Evolutionary conservation across 768 basidiomycete species (phyloP).

Genomic region (Cytidiella melzeri): DNA sequence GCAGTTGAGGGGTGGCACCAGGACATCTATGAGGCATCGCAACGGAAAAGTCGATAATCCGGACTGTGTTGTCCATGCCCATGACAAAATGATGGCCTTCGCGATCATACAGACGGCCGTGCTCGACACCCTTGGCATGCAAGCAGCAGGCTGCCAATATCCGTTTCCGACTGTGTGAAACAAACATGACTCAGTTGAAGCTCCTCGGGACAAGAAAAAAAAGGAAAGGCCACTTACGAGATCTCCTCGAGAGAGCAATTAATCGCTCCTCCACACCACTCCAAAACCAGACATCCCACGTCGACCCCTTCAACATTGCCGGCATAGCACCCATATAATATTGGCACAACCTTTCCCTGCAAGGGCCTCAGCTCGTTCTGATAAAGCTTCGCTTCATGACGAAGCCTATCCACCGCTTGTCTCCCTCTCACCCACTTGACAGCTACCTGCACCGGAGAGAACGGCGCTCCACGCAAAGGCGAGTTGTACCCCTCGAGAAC

Average conservation of each 20-base stretch:
- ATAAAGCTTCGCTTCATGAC: constrained; percentile 32
- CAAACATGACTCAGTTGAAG: not conserved
- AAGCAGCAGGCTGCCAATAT: constrained; percentile 30
- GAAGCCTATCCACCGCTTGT: constrained; percentile 22
- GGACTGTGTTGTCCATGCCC: constrained; percentile 22
- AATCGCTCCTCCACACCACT: constrained; percentile 27
- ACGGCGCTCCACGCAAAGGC: not conserved
- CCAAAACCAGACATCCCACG: constrained; percentile 31
- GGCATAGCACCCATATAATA: constrained; percentile 32
- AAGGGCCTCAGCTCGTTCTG: constrained; percentile 25
- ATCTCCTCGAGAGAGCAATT: constrained; percentile 10
- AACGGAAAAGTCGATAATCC: constrained; percentile 32
- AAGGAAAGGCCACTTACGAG: not conserved
- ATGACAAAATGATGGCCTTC: constrained; percentile 28
- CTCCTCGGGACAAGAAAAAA: not conserved
- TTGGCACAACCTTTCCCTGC: constrained; percentile 35
- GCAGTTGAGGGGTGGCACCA: constrained; percentile 14
- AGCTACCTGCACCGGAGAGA: constrained; percentile 15
- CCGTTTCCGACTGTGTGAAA: constrained; percentile 23
- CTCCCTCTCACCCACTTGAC: constrained; percentile 29
- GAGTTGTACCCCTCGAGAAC: constrained; percentile 4
- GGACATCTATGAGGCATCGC: constrained; percentile 28
- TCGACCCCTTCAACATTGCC: constrained; percentile 24
- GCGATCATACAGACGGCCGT: constrained; percentile 26
- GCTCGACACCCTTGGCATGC: constrained; percentile 32